phyloP scores from a whole-genome alignment of 2,329 filamentous ascomycete species.

The Aspergillus quadrilineatus region DNA sequence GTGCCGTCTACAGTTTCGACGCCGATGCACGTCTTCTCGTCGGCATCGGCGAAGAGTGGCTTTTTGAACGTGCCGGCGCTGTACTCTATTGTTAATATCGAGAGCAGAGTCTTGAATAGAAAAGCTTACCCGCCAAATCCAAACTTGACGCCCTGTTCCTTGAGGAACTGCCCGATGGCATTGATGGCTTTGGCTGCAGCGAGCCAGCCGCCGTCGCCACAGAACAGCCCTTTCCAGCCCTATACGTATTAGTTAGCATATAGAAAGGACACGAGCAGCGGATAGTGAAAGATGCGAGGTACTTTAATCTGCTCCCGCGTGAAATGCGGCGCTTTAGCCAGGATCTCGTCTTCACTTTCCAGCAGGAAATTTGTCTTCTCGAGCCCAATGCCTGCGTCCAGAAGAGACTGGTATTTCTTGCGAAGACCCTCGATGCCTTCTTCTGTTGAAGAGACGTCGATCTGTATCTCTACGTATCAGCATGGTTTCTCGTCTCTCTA shows the following conservation, averaged over 20 bases:
- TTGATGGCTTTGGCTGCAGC: constrained; percentile 10
- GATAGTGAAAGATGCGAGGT: not conserved
- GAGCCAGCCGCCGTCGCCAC: constrained; percentile 8
- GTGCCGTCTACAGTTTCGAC: constrained; percentile 4
- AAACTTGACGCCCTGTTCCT: not conserved
- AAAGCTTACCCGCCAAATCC: constrained; percentile 2
- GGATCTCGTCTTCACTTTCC: constrained; percentile 1
- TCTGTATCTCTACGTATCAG: constrained; percentile 21
- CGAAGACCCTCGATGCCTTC: constrained; percentile 22
- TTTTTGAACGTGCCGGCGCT: constrained; percentile 5
- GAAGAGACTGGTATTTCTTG: constrained; percentile 28
- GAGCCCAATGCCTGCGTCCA: constrained; percentile 31
- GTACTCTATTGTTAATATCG: not conserved
- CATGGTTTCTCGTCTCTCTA: not conserved
- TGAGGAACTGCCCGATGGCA: not conserved
- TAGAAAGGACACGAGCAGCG: not conserved
- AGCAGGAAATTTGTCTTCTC: constrained; percentile 7
- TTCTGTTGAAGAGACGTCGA: constrained; percentile 36
- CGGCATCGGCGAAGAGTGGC: not conserved
- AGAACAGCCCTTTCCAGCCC: constrained; percentile 10
- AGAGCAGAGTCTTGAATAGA: not conserved
- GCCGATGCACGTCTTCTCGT: not conserved
- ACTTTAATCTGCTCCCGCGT: constrained; percentile 4
- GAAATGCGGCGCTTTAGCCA: constrained; percentile 1
- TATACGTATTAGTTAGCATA: not conserved